Evolutionary conservation across 2,329 filamentous ascomycete species (phyloP), one percentile per base, ranked within the genome.

Genomic region (Apiospora hydei): DNA sequence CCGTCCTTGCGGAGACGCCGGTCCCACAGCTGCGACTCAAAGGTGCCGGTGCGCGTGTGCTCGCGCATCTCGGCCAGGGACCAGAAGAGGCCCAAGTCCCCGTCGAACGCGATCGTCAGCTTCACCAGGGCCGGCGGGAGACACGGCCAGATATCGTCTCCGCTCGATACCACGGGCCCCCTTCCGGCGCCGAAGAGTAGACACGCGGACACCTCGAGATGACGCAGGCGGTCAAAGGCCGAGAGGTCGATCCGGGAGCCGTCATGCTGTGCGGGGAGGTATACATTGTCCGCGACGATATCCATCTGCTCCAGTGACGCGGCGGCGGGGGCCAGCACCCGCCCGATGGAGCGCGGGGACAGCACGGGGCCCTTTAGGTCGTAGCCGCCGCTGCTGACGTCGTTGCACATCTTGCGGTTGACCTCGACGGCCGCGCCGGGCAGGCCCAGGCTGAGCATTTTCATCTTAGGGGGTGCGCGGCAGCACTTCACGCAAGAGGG

Each of bases 241-340:
- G 53, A 38, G 30, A 61, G 30, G 30, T 61, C 30, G 18, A 61
- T 61, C 53, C 38, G 53, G 18, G 53, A 61, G 53, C 53, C 53
- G 18, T 61, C 53, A 16, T 61, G 53, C 53, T n/a, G 30, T 7
- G 53, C 16, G 16, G 53, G 53, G 53, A 61, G 53, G 53, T 1
- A 16, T 18, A 61, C 18, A 30, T 61, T 61, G 16, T 61, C 30
- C 14, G 30, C 53, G 18, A 18, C 16, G 4, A 61, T 18, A 30
- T 16, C 26, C 30, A 61, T 18, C 8, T n/a, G 30, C 30, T 61
- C 53, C 10, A 61, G 30, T 18, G 53, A 61, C 10, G 53, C 53
- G 16, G 53, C 16, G 30, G 16, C 16, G 30, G 30, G 53, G 7
- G 30, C 53, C 7, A 38, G 53, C 16, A 61, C 30, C 53, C 14